Evolutionary conservation across 140 eudicot genomes (phyloP).

Genomic region (Oenanthe javanica): DNA sequence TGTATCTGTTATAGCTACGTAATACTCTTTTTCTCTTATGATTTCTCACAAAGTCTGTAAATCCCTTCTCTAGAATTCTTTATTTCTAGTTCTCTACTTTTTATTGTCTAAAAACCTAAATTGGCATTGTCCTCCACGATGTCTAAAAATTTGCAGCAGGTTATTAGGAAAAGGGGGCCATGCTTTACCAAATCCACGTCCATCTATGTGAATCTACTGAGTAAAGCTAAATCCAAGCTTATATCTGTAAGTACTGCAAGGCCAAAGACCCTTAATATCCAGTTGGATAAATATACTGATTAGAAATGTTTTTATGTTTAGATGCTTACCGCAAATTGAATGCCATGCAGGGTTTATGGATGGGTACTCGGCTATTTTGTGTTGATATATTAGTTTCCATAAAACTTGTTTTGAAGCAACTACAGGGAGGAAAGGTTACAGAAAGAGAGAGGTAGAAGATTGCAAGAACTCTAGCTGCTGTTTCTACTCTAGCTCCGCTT

Average conservation of each 20-base stretch:
- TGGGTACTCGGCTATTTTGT: constrained; percentile 55
- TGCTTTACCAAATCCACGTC: constrained; percentile 19
- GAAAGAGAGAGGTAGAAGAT: constrained; percentile 59
- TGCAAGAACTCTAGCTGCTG: constrained; percentile 43
- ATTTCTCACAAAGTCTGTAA: background rate
- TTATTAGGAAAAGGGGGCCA: constrained; percentile 11
- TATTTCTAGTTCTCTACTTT: background rate
- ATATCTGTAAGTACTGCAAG: constrained; percentile 60
- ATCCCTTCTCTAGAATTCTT: background rate
- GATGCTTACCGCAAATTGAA: constrained; percentile 8
- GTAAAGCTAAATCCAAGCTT: constrained; percentile 37
- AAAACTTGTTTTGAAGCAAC: constrained; percentile 39
- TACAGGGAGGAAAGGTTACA: constrained; percentile 49
- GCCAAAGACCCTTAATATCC: background rate
- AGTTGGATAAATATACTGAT: no score
- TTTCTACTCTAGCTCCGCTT: constrained; percentile 54
- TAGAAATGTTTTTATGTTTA: background rate
- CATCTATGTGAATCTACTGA: constrained; percentile 27
- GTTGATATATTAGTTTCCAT: constrained; percentile 36
- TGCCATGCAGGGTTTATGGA: constrained; percentile 41
- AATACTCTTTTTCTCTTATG: background rate
- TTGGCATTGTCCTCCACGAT: background rate
- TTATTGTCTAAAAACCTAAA: background rate
- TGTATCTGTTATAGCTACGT: background rate
- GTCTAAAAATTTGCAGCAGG: no score